These are phyloP conservation scores for Pseudogymnoascus sp. DNA, from an alignment of 2,329 filamentous ascomycete genomes.

Conservation along the genomic window DNA sequence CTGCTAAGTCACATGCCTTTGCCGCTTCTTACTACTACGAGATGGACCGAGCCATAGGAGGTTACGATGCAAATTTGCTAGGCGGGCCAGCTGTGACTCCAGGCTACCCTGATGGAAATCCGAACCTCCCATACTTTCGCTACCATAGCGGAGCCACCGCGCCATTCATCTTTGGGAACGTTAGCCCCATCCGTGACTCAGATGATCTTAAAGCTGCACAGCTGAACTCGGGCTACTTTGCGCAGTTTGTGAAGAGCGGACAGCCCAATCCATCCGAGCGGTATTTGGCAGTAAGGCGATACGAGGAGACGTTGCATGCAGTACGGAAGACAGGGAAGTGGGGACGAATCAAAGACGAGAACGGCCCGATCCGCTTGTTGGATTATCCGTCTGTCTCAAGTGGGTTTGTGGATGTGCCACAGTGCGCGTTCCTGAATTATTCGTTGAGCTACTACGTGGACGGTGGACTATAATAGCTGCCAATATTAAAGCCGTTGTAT, in stretches of 20 bases:
- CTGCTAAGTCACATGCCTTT: conserved; percentile 33
- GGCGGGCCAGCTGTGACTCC: conserved; percentile 36
- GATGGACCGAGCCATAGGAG: conserved; percentile 40
- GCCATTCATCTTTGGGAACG: conserved; percentile 40
- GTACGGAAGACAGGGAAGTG: conserved; percentile 35
- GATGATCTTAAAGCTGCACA: conserved; percentile 40
- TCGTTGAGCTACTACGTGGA: conserved; percentile 34
- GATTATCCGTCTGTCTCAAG: conserved; percentile 37
- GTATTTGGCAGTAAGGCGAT: conserved; percentile 38
- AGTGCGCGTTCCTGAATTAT: conserved; percentile 41
- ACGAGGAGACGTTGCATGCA: conserved; percentile 35
- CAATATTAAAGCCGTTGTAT: too few species aligned
- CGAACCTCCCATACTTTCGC: conserved; percentile 44
- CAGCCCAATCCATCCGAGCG: conserved; percentile 39
- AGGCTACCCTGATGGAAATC: conserved; percentile 39
- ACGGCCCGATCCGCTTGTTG: conserved; percentile 36
- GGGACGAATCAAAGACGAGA: conserved; percentile 32
- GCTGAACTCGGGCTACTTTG: conserved; percentile 40
- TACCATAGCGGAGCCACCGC: conserved; percentile 41
- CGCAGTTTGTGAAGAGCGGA: conserved; percentile 37
- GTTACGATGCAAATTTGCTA: conserved; percentile 45
- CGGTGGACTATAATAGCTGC: conserved; percentile 15
- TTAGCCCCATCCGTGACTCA: conserved; percentile 35
- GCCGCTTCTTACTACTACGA: conserved; percentile 43
- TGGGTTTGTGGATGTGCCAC: conserved; percentile 39